Evolutionary conservation across 805 yeast species (phyloP).

Genomic region (Yarrowia osloensis): DNA sequence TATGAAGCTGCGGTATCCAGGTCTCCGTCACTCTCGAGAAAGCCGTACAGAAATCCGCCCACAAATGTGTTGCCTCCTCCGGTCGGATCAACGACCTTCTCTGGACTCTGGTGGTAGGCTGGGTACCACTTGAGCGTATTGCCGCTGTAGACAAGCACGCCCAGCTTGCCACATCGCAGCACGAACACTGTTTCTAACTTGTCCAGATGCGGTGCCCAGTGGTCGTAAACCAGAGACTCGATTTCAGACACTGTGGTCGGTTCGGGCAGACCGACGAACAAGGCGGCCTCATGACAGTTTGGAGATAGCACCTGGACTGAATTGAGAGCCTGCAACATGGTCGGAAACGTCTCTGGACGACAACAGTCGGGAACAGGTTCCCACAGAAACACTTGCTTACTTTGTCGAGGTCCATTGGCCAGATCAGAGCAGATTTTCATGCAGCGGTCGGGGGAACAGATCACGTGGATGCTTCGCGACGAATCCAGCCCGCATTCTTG

Average conservation of each 20-base stretch:
- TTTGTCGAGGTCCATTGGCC: constrained; percentile 30
- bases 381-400: constrained; percentile 59
- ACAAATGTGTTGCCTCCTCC: constrained; percentile 93
- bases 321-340: constrained; percentile 46
- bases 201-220: constrained; percentile 27
- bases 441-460: constrained; percentile 71
- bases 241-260: constrained; percentile 49
- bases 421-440: constrained; percentile 49
- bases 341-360: constrained; percentile 50
- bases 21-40: constrained; percentile 44
- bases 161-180: constrained; percentile 74
- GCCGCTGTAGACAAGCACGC: constrained; percentile 55
- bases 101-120: constrained; percentile 59
- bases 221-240: constrained; percentile 44
- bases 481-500: constrained; percentile 35
- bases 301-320: constrained; percentile 71
- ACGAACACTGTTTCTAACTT: constrained; percentile 42
- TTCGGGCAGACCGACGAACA: constrained; percentile 52
- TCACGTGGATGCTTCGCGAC: constrained; percentile 54
- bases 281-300: constrained; percentile 79
- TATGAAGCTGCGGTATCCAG: constrained; percentile 56
- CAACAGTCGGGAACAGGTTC: constrained; percentile 88
- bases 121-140: constrained; percentile 54
- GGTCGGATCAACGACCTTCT: constrained; percentile 77
- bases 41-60: constrained; percentile 74